Evolutionary conservation across 805 yeast genomes (phyloP), one percentile per base, ranked within the genome.

Genomic region (Yarrowia bubula): DNA sequence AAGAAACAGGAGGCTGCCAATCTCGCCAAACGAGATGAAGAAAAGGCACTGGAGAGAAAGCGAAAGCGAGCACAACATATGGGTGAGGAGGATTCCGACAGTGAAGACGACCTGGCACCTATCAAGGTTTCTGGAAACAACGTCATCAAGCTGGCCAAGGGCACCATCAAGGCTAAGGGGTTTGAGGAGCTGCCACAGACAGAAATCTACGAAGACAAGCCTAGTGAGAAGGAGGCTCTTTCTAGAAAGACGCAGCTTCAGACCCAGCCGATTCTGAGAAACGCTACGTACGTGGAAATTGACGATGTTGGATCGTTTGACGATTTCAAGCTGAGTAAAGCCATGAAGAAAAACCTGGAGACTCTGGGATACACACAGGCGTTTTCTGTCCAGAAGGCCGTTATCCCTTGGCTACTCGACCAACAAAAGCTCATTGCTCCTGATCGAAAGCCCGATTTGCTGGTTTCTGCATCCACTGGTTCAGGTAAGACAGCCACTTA

Each of bases 401-500:
- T 89, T 1, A 78, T 90, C 64, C 83, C 86, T n/a, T 73, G 81
- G 33, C 74, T 86, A 73, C 74, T 69, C 86, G 81, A 70, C 74
- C 81, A 69, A 70, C 76, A 73, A 39, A 71, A 72, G 28, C 65
- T 69, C 13, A 39, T 73, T 14, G 58, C 73, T 15, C 80, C 79
- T 8, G 79, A 78, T 66, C 71, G 75, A 10, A 67, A 66, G 69
- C 74, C 67, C 1, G 96, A 95, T 75, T 75, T 92, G 17, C 78
- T 93, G 50, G 96, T 93, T 6, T 92, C 93, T 75, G 96, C 99
- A 1, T 84, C 96, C 10, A 93, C 99, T 0, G 99, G 99, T 47
- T 89, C 96, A 0, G 99, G 99, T 71, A 93, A 93, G 73, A 93
- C 99, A 0, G 78, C 95, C 64, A 96, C 97, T 1, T 93, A 93